Base-by-base conservation (phyloP, 257 asterid genomes). In the Echium plantagineum region DNA sequence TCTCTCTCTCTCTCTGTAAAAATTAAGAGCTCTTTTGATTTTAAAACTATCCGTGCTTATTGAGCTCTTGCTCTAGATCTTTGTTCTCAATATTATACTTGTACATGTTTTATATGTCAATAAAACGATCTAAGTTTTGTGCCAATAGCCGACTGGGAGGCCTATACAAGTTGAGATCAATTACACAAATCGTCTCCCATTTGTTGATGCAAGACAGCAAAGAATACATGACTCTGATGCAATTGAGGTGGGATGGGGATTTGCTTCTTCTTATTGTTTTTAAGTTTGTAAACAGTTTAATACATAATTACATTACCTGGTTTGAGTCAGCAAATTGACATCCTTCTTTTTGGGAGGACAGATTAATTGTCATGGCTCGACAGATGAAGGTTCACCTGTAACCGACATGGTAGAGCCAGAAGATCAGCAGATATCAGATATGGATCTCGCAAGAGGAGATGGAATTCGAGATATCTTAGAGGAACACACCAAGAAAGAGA, bases 111-210 rank as follows among this genome's bases (percentile, higher is more conserved):
- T 21, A 30, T 15, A 55, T 63, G 17, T 66, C 21, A 52, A 59
- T 72, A 65, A 64, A 65, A 63, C 52, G 46, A 58, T 72, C 63
- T 69, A 51, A 65, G 71, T 76, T 16, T 59, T 64, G 65, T 63
- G 46, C 47, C 63, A 42, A 55, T 83, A 85, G 97, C 95, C 94
- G 49, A 73, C 82, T 72, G 95, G 98, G 66, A 82, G 95, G 72
- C 85, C 98, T 52, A 91, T 91, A 74, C 97, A 87, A 16, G 94
- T n/a, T n/a, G n/a, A n/a, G n/a, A 81, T 84, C 57, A 89, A 94
- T 63, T 70, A 78, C 70, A 84, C 84, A 51, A 97, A 91, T 17
- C 97, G 98, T 66, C 78, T 71, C 32, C 95, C 98, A 69, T 88
- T 97, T 6, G 69, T 74, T 60, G 98, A 91, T 70, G 83, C 94